Base-by-base conservation (phyloP, 345 rosid genomes). In the Salix caprea region DNA sequence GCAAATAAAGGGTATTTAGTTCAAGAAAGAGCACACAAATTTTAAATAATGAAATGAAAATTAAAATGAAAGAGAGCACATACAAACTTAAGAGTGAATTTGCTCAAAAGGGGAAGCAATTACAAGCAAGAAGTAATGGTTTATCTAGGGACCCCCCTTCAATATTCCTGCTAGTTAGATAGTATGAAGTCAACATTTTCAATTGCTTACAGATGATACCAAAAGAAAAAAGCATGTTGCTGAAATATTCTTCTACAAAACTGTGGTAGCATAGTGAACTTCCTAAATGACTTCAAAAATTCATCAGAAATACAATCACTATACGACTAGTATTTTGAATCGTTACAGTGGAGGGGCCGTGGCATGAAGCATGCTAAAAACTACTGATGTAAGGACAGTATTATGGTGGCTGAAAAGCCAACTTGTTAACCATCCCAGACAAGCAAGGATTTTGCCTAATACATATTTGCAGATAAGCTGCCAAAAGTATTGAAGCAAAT, bases 1-100 rank as follows among this genome's bases (percentile, higher is more conserved):
- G 89, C 84, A 82, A 73, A 68, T 26, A 61, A 70, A 67, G 70
- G 39, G 40, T 12, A 50, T 56, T 28, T 14, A 19, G 46, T 37
- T 64, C 7, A 42, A 40, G 23, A 36, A 70, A 76, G 69, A 67
- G 7, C 28, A 54, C 19, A 5, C 42, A 19, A 19, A 24, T 77
- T 30, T 70, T n/a, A 50, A 13, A 73, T 61, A 44, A 78, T 39
- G 44, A 24, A 32, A 66, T 36, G 37, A 18, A 58, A n/a, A 21
- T n/a, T n/a, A 58, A 4, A 28, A 36, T 62, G 12, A 60, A 70
- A 69, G 73, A 64, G 76, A 52, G 46, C 21, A 73, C 42, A 23
- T 23, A 72, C 30, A n/a, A 81, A 4, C 52, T 48, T 0, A 1
- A 75, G 16, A 74, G 24, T 1, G 39, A 14, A 32, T 42, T 6